Evolutionary conservation across 257 asterid genomes (phyloP), one percentile per base, ranked within the genome.

Genomic region (Parsonsia alboflavescens): DNA sequence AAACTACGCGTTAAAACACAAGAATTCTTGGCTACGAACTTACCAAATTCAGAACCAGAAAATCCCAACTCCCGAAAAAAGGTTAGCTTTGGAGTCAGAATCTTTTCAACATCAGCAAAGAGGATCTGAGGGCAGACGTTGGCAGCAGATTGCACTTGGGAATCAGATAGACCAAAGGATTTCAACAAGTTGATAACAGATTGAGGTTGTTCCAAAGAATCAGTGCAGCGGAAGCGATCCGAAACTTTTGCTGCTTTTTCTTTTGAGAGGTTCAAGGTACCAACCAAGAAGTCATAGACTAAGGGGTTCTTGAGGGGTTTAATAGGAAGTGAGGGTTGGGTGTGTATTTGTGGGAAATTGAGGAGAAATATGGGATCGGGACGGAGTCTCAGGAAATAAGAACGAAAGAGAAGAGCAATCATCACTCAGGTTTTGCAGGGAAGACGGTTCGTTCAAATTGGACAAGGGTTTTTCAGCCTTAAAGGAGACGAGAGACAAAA

Each of bases 41-140:
- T 46, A 69, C 82, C 78, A 1, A 85, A 58, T 44, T 26, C 49
- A 41, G 75, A 50, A 52, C 77, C 82, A 62, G 85, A 75, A 28
- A 82, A 56, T 22, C 88, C 85, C 45, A 82, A 56, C 21, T 82
- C 88, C n/a, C 80, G 80, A 45, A 82, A 78, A 73, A 80, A 62
- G 1, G 39, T 33, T 33, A 54, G 61, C 28, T 54, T 54, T 54
- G 61, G 70, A 26, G 7, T 16, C 50, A 65, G 48, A 65, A 39
- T 39, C 28, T 3, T 21, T 7, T 19, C 49, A 65, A n/a, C 45
- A 11, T 65, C 45, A 19, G 70, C 5, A 65, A 65, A 36, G 1
- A 65, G 70, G 50, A 65, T 19, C 49, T 39, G 50, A 0, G 70
- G 70, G 70, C 49, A 65, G 50, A 36, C 26, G 5, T 2, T 17